Evolutionary conservation across 768 basidiomycete species (phyloP), one percentile per base, ranked within the genome.

Genomic region (Podaxis sp.): DNA sequence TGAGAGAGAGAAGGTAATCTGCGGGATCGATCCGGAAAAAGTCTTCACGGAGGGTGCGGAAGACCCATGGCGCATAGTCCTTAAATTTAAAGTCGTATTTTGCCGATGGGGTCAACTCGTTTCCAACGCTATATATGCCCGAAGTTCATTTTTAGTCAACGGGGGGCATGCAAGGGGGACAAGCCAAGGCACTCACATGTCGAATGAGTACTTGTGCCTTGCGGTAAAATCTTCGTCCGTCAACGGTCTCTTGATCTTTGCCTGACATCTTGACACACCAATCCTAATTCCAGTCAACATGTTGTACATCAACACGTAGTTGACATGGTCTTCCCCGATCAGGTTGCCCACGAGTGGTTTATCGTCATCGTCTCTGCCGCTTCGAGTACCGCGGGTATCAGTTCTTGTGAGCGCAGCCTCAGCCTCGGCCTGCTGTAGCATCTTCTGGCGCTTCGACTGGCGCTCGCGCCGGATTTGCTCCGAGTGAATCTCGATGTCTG

Each of bases 61-160:
- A 99, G 2, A 99, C 93, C 90, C 92, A 97, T 0, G 97, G 96
- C 0, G 96, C 95, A 74, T 99, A 99, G 73, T 99, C 96, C 75
- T 99, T 99, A 83, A 99, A 99, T 76, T 99, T 99, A 84, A 99
- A 99, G 75, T 99, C 97, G 77, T 99, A 99, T 78, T 89, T 91
- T 4, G 96, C 96, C 0, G 95, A 97, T 0, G 97, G 97, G 12
- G 97, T 99, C 26, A 99, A 82, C 77, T 99, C 97, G 75, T 99
- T 99, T 22, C 97, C 97, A 70, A 97, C 84, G 67, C 94, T 96
- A 69, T 15, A 38, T 56, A 24, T 15, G 46, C 44, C 22, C 54
- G 52, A 51, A 28, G 13, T 12, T 5, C 2, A 50, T 12, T 28
- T 50, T 10, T 24, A 15, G 10, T 24, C 13, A 50, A 12, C 49